Conservation (phyloP, 2,329 filamentous ascomycete genomes). For the Nemania abortiva region DNA sequence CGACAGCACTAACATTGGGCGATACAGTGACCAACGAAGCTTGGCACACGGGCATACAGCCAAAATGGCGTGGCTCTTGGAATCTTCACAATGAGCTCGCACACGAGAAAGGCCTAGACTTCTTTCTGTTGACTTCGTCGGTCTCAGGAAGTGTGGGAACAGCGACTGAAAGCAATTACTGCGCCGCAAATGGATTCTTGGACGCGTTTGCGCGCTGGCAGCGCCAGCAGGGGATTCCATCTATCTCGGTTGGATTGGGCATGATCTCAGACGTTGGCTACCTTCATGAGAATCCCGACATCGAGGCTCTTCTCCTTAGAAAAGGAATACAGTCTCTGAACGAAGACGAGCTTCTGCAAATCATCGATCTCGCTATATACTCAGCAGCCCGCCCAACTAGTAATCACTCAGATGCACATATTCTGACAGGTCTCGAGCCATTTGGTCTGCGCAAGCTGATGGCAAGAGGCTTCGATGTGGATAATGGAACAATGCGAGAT, state of each 20-base stretch:
- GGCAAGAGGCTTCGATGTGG: slow-evolving; percentile 13
- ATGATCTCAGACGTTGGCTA: slow-evolving; percentile 55
- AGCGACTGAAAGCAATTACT: slow-evolving; percentile 54
- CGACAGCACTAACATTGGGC: too few relatives aligned
- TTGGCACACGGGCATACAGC: slow-evolving; percentile 46
- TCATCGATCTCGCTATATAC: slow-evolving; percentile 40
- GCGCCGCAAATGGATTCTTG: slow-evolving; percentile 54
- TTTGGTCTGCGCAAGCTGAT: slow-evolving; percentile 6
- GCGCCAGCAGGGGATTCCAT: background rate
- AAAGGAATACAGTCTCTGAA: slow-evolving; percentile 42
- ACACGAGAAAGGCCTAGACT: slow-evolving; percentile 44
- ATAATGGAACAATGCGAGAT: background rate
- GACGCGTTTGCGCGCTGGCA: slow-evolving; percentile 33
- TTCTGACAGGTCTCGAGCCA: slow-evolving; percentile 44
- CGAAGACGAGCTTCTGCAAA: slow-evolving; percentile 45
- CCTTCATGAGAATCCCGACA: slow-evolving; percentile 50
- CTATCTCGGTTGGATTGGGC: slow-evolving; percentile 44
- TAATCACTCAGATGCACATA: slow-evolving; percentile 21
- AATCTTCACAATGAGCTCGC: slow-evolving; percentile 43
- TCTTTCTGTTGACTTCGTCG: slow-evolving; percentile 50
- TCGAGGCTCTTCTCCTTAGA: slow-evolving; percentile 39
- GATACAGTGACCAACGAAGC: slow-evolving; percentile 40
- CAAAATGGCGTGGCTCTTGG: slow-evolving; percentile 44
- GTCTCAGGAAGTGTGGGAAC: slow-evolving; percentile 49
- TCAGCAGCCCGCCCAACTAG: too few relatives aligned